phyloP scores from a whole-genome alignment of 2,329 filamentous ascomycete species.

The Teratosphaeria gauchensis region DNA sequence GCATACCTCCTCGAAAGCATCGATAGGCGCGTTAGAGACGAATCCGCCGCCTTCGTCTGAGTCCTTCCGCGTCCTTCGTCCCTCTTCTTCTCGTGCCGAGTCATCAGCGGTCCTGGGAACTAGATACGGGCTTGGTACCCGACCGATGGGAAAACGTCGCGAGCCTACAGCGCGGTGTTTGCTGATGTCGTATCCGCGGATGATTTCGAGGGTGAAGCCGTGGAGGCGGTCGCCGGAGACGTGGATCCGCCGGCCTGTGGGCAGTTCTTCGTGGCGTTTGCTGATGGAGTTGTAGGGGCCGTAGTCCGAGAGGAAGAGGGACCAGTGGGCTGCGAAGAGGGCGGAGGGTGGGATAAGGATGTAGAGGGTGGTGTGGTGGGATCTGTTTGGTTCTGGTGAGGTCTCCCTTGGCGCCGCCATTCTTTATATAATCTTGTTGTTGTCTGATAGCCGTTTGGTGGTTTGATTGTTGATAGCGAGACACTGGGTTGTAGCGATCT shows the following conservation, averaged over 20 bases:
- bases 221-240: constrained; percentile 12
- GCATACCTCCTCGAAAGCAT: too few species aligned
- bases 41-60: too few species aligned
- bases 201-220: constrained; percentile 9
- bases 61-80: too few species aligned
- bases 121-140: too few species aligned
- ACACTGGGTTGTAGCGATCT: too few species aligned
- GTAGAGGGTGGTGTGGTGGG: constrained; percentile 2
- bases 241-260: constrained; percentile 8
- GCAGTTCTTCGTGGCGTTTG: constrained; percentile 2
- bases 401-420: too few species aligned
- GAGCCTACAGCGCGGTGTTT: constrained; percentile 5
- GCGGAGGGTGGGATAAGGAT: constrained; percentile 12
- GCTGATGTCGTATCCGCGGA: constrained; percentile 9
- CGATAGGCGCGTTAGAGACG: too few species aligned
- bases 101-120: too few species aligned
- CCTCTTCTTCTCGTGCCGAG: too few species aligned
- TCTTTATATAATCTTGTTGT: too few species aligned
- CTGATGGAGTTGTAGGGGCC: background rate
- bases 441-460: too few species aligned
- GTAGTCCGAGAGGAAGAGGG: constrained; percentile 8
- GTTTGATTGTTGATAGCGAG: too few species aligned
- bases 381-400: background rate
- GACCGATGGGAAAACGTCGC: background rate
- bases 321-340: constrained; percentile 14